phyloP scores from a whole-genome alignment of 225 moss, liverwort and hornwort genomes.

The Marchantia polymorpha region DNA sequence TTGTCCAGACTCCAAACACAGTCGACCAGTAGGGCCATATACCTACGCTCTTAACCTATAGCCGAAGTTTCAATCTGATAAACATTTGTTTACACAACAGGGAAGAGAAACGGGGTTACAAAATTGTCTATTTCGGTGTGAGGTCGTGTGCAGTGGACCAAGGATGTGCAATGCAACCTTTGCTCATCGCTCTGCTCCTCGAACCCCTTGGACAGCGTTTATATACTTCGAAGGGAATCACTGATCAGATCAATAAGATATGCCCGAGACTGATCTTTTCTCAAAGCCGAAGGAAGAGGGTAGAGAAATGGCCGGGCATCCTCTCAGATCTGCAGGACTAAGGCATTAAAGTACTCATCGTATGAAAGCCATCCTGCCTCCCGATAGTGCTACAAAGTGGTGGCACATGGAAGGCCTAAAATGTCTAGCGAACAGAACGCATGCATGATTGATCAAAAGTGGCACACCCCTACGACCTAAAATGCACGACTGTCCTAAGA shows the following conservation, averaged over 20 bases:
- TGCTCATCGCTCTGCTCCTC: background rate
- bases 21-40: background rate
- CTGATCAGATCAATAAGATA: background rate
- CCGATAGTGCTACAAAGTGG: background rate
- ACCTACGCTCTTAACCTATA: background rate
- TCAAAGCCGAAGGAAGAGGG: background rate
- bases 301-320: too few species aligned
- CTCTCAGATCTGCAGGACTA: background rate
- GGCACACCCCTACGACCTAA: conserved; percentile 13
- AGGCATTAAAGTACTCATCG: background rate
- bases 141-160: background rate
- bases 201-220: background rate
- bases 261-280: background rate
- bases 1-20: background rate
- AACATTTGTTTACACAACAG: background rate
- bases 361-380: background rate
- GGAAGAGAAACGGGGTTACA: background rate
- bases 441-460: conserved; percentile 17
- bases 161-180: background rate
- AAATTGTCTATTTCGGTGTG: background rate
- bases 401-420: background rate
- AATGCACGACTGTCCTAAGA: conserved; percentile 12
- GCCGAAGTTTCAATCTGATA: background rate
- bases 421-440: background rate
- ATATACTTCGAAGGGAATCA: background rate